A percentile compares a stretch with the other conserved stretches of the same genome.
Conservation (phyloP, 495 filamentous ascomycete genomes). For the Aspergillus leporis region DNA sequence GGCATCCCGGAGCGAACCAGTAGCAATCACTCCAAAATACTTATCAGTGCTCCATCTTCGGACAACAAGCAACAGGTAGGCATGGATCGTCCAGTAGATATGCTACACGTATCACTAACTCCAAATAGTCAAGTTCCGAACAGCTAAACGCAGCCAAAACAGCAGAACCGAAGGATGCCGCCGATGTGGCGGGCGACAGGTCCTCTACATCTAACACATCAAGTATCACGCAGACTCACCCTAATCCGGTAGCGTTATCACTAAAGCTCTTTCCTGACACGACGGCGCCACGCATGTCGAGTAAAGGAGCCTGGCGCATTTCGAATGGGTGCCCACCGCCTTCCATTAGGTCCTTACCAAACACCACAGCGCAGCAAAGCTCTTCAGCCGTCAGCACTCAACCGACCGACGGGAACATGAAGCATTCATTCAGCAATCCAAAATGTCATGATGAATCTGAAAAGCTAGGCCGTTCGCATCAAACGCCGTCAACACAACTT, state of each 20-base stretch:
- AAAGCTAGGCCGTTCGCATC: neutral
- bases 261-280: constrained; percentile 44
- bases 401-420: neutral
- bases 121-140: neutral
- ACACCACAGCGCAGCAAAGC: neutral
- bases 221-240: constrained; percentile 13
- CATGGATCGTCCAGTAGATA: neutral
- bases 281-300: constrained; percentile 35
- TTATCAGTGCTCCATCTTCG: neutral
- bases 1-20: neutral
- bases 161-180: neutral
- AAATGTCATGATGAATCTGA: neutral
- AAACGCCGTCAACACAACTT: neutral
- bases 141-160: neutral
- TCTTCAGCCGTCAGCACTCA: neutral
- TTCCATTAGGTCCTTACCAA: constrained; percentile 7
- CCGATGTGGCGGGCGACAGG: neutral
- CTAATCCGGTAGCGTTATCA: constrained; percentile 20
- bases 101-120: neutral
- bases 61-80: neutral
- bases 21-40: neutral
- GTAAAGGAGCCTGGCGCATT: constrained; percentile 31
- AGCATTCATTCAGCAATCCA: neutral
- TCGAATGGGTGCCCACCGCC: constrained; percentile 18
- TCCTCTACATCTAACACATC: constrained; percentile 7